Evolutionary conservation across 2,329 filamentous ascomycete genomes (phyloP), one percentile per base, ranked within the genome.

Genomic region (Colletotrichum lupini): DNA sequence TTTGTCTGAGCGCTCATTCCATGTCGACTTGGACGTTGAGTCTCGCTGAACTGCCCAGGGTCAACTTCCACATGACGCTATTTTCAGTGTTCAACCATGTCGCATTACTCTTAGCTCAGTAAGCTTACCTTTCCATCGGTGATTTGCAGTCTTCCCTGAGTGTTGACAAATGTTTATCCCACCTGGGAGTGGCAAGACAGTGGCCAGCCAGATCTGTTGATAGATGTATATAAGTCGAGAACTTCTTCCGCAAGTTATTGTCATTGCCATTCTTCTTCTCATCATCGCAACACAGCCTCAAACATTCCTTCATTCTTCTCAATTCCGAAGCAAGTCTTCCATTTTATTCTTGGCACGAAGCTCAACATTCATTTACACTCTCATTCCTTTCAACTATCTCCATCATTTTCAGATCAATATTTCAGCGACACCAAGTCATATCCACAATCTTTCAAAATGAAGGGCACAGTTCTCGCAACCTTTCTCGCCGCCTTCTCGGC

Each of bases 401-500:
- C 16, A n/a, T 46, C 35, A 12, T 55, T 56, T 0, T n/a, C n/a
- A 32, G 0, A 1, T 7, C 16, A 57, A 57, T 1, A 37, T 9
- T 22, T 16, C 42, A 14, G 22, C 24, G 7, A 9, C 8, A 37
- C 35, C 30, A 19, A 52, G n/a, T 24, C 26, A 49, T 4, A 26
- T 26, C 19, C 5, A 6, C 16, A 42, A 24, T 46, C 28, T 35
- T 24, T 57, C 19, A 68, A 65, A 32, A 68, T 68, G 67, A 68
- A 65, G 67, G 60, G 49, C n/a, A 56, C 26, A 28, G 19, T 68
- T 9, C 22, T 68, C 67, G 35, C 32, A 26, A 68, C 52, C 16
- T 26, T 49, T 35, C 26, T 64, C 6, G 42, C 61, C 7, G 67
- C 26, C 49, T 64, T 68, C 67, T 68, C 49, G 26, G 59, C 59